Conservation (phyloP, 345 rosid genomes). For the Eucalyptus victrix region DNA sequence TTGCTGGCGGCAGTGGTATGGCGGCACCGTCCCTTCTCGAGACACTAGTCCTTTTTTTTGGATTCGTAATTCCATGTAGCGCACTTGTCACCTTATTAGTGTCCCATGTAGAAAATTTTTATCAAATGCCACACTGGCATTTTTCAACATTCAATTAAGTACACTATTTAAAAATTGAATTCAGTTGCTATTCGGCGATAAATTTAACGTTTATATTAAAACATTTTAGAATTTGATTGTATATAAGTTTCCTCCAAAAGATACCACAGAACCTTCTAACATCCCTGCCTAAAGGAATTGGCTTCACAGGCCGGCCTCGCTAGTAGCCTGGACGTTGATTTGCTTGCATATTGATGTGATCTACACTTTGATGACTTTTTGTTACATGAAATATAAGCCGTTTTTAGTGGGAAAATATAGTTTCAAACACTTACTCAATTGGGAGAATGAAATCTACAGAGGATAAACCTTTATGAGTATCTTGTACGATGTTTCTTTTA, state of each 20-base stretch:
- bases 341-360: neutral
- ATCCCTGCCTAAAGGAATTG: neutral
- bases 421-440: too few relatives aligned
- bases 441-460: neutral
- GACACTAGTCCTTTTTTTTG: neutral
- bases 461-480: neutral
- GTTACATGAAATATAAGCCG: neutral
- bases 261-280: neutral
- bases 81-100: neutral
- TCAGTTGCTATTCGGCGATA: neutral
- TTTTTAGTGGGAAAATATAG: neutral
- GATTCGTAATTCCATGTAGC: too few relatives aligned
- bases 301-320: neutral
- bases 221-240: neutral
- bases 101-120: neutral
- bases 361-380: neutral
- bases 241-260: neutral
- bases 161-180: too few relatives aligned
- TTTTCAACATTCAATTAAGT: neutral
- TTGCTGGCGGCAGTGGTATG: neutral
- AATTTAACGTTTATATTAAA: too few relatives aligned
- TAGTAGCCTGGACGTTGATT: neutral
- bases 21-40: neutral
- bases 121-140: neutral
- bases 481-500: neutral